phyloP scores from a whole-genome alignment of 495 filamentous ascomycete species.

The Neurospora sp. region DNA sequence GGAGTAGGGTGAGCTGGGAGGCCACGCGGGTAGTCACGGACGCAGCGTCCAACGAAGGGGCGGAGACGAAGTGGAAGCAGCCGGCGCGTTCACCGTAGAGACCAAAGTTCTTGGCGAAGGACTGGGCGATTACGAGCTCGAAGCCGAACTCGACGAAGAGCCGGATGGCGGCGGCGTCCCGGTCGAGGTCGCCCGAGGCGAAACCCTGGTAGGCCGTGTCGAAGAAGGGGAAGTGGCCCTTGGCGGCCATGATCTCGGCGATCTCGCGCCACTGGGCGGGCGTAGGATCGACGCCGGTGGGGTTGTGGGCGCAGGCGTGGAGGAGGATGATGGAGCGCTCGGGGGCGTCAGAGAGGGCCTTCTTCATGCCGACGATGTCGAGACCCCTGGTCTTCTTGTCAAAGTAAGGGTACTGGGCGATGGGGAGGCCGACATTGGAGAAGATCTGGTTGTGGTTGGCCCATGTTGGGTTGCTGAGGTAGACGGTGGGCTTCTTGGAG shows the following conservation, averaged over 20 bases:
- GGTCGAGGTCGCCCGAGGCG: slow-evolving; percentile 76
- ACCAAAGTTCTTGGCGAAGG: slow-evolving; percentile 98
- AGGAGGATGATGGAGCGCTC: slow-evolving; percentile 78
- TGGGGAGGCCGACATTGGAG: slow-evolving; percentile 71
- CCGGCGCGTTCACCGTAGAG: slow-evolving; percentile 94
- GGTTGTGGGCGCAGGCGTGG: slow-evolving; percentile 97
- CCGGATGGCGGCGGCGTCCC: slow-evolving; percentile 82
- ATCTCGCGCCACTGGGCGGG: slow-evolving; percentile 90
- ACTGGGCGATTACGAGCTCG: slow-evolving; percentile 91
- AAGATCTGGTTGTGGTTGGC: slow-evolving; percentile 99
- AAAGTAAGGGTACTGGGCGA: slow-evolving; percentile 90
- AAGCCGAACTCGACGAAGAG: slow-evolving; percentile 93
- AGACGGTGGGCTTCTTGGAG: slow-evolving; percentile 53
- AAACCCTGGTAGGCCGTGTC: slow-evolving; percentile 98
- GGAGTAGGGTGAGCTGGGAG: slow-evolving; percentile 85
- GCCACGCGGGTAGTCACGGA: slow-evolving; percentile 57
- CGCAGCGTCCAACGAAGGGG: slow-evolving; percentile 54
- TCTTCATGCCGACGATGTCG: slow-evolving; percentile 81
- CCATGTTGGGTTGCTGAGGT: slow-evolving; percentile 93
- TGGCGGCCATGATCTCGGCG: slow-evolving; percentile 58
- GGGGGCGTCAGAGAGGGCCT: slow-evolving; percentile 55
- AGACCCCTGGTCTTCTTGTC: slow-evolving; percentile 73
- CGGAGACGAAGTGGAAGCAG: slow-evolving; percentile 89
- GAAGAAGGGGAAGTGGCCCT: slow-evolving; percentile 95
- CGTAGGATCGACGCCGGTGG: slow-evolving; percentile 93